Evolutionary conservation across 768 basidiomycete genomes (phyloP), one percentile per base, ranked within the genome.

Genomic region (Filobasidium wieringae): DNA sequence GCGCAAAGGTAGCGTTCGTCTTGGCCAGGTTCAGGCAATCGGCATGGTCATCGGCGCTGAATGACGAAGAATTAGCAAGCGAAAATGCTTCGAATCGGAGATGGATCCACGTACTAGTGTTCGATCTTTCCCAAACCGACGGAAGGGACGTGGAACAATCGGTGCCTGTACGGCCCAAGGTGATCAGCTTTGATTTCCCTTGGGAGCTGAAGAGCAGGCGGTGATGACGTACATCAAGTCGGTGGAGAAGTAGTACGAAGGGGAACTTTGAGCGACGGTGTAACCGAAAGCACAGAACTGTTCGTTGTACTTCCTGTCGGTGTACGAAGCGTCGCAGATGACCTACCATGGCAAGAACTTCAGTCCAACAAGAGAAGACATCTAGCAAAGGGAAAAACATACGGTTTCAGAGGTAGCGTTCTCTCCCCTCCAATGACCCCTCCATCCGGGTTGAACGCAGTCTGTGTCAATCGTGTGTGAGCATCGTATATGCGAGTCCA

Each of bases 331-430:
- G 40, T 65, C 63, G 47, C 69, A 73, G 57, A 72, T 72, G 51
- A 58, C 53, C 53, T 54, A 17, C 32, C 4, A 22, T 5, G n/a
- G n/a, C 4, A 17, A 9, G 11, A 22, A 29, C 14, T 12, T 15
- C 14, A 24, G 29, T 14, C 51, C 19, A 39, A 33, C 6, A 2
- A 2, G 1, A n/a, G n/a, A 14, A 6, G 2, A 17, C 7, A 31
- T 34, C 15, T 6, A 9, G 2, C n/a, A n/a, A 27, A 27, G 40
- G 34, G 7, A 2, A 27, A 17, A 4, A 30, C 53, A 29, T 59
- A 71, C 70, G 19, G 72, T 73, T 57, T 73, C 72, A 17, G 58
- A 45, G 17, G 70, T 69, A n/a, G 61, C 72, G 58, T 73, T 73
- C 58, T 65, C 60, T 12, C 69, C 70, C 57, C 72, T 53, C 69